A percentile compares a stretch with the other conserved stretches of the same genome.
phyloP scores from a whole-genome alignment of 352 stramenopile species.

The Phytophthora hybrid region DNA sequence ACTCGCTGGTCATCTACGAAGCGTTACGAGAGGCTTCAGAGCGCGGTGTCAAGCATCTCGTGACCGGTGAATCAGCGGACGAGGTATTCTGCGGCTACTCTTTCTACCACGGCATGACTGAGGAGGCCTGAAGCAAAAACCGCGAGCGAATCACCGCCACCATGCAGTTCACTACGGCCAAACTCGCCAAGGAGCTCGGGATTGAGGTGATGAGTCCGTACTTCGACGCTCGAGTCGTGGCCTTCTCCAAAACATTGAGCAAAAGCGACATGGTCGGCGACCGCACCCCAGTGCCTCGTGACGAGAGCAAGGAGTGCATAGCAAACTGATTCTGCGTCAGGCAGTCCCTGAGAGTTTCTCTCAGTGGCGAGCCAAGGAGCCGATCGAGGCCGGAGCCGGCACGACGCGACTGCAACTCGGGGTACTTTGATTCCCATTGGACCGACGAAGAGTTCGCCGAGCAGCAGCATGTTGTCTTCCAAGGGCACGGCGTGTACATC shows the following conservation, averaged over 20 bases:
- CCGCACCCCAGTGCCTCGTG: slow-evolving; percentile 62
- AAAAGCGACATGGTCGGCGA: slow-evolving; percentile 78
- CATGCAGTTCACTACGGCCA: slow-evolving; percentile 86
- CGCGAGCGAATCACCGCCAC: slow-evolving; percentile 76
- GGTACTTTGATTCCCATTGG: slow-evolving; percentile 63
- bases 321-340: slow-evolving; percentile 88
- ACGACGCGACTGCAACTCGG: slow-evolving; percentile 73
- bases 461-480: slow-evolving; percentile 42
- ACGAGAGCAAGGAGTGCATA: slow-evolving; percentile 53
- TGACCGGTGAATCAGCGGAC: slow-evolving; percentile 89
- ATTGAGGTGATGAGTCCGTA: slow-evolving; percentile 85
- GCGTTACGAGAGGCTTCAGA: slow-evolving; percentile 62
- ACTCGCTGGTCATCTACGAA: slow-evolving; percentile 87
- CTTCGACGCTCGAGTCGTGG: slow-evolving; percentile 69
- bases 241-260: slow-evolving; percentile 68
- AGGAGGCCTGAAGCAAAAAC: slow-evolving; percentile 68
- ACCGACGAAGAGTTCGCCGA: slow-evolving; percentile 47
- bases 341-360: slow-evolving; percentile 86
- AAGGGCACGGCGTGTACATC: slow-evolving; percentile 58
- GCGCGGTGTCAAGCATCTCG: slow-evolving; percentile 63
- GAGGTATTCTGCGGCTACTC: slow-evolving; percentile 91
- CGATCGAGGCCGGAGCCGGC: slow-evolving; percentile 86
- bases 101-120: slow-evolving; percentile 80
- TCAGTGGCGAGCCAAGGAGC: slow-evolving; percentile 90
- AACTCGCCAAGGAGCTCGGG: slow-evolving; percentile 65